phyloP scores from a whole-genome alignment of 257 asterid species.

The Solanum lycopersicoides region DNA sequence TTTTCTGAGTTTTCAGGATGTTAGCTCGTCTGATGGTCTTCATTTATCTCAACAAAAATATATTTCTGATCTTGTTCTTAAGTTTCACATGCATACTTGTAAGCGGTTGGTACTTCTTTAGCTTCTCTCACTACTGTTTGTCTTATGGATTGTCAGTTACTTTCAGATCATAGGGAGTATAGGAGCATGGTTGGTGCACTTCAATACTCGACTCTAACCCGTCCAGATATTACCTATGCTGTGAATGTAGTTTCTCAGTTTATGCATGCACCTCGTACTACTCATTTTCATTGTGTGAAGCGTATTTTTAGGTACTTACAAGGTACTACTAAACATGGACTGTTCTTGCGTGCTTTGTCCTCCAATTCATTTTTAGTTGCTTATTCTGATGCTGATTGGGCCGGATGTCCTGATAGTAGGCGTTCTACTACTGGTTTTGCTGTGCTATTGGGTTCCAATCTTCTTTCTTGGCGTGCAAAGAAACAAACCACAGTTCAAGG shows the following conservation, averaged over 20 bases:
- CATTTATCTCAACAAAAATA: too few species aligned
- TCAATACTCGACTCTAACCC: background rate
- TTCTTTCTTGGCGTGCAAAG: background rate
- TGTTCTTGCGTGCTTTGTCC: background rate
- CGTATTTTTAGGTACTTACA: background rate
- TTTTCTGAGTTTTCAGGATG: too few species aligned
- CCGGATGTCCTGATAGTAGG: background rate
- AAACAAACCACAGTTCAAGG: background rate
- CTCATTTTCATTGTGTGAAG: background rate
- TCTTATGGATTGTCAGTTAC: too few species aligned
- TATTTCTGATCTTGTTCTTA: too few species aligned
- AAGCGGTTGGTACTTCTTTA: too few species aligned
- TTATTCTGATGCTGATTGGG: background rate
- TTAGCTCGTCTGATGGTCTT: too few species aligned
- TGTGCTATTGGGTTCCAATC: background rate
- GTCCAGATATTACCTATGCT: background rate
- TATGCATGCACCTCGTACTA: background rate
- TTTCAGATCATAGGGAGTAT: too few species aligned
- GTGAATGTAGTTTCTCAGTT: background rate
- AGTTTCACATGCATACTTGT: too few species aligned
- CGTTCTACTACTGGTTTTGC: accelerated
- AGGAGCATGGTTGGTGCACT: too few species aligned
- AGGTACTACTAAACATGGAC: background rate
- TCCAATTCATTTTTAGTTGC: background rate
- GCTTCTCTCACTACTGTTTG: too few species aligned